Percentiles rank a stretch among this genome's conserved stretches.
Conservation (phyloP, 176 grass and related monocot genomes). For the Oropetium thomaeum region DNA sequence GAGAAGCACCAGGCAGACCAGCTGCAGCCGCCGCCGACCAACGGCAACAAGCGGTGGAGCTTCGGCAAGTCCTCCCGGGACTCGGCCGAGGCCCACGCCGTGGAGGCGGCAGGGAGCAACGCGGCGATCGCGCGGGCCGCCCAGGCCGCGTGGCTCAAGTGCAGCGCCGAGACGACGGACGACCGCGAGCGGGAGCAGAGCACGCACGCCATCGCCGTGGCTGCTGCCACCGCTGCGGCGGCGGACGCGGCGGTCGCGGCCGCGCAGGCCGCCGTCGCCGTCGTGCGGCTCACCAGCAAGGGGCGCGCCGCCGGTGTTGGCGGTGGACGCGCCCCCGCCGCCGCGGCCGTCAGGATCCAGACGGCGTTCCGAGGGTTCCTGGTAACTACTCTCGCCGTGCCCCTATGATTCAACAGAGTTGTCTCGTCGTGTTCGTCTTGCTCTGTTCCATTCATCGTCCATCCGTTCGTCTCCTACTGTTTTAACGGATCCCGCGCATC, state of each 20-base stretch:
- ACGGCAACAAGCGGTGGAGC: constrained; percentile 75
- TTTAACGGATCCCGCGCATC: background rate
- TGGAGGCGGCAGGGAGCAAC: constrained; percentile 4
- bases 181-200: constrained; percentile 78
- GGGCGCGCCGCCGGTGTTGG: constrained; percentile 26
- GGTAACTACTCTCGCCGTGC: constrained; percentile 31
- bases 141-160: constrained; percentile 55
- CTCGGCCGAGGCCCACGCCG: constrained; percentile 1
- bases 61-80: constrained; percentile 74
- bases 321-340: background rate
- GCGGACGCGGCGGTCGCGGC: constrained; percentile 78
- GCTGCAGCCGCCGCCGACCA: background rate
- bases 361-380: constrained; percentile 83
- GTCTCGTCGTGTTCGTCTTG: background rate
- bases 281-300: constrained; percentile 78
- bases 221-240: constrained; percentile 67
- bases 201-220: constrained; percentile 94
- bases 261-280: constrained; percentile 73
- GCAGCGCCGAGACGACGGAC: constrained; percentile 50
- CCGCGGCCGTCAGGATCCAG: constrained; percentile 80
- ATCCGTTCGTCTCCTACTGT: background rate
- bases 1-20: background rate
- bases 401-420: background rate
- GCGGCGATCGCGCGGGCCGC: constrained; percentile 44
- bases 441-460: constrained; percentile 1